A percentile compares a stretch with the other conserved stretches of the same genome.
phyloP scores from a whole-genome alignment of 148 eudicot species.

The Linanthus parryae region DNA sequence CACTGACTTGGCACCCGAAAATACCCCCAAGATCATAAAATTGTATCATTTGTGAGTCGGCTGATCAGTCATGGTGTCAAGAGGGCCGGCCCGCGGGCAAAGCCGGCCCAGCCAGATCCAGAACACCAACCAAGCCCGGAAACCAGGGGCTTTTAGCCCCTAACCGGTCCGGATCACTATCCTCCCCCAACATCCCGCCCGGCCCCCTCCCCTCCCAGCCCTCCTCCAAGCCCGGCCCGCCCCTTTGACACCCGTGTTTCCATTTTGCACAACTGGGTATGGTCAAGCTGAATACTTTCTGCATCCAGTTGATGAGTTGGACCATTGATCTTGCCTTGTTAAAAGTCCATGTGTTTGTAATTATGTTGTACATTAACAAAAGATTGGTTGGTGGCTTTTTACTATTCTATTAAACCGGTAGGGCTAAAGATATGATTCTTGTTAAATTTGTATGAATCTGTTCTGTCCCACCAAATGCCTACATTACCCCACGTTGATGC shows the following conservation, averaged over 20 bases:
- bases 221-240: no score
- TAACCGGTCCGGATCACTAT: no score
- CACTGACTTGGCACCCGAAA: constrained; percentile 32
- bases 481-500: no score
- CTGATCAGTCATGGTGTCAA: background rate
- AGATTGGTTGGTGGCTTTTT: constrained; percentile 14
- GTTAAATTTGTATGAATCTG: constrained; percentile 3
- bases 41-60: background rate
- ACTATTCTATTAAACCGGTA: constrained; percentile 9
- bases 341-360: constrained; percentile 25
- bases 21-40: constrained; percentile 2
- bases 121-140: constrained; percentile 1
- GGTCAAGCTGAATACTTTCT: constrained; percentile 4
- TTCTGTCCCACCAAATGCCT: background rate
- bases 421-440: constrained; percentile 9
- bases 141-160: no score
- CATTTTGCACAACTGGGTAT: constrained; percentile 3
- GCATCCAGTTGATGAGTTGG: constrained; percentile 23
- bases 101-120: background rate
- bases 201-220: no score
- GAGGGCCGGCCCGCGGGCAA: background rate
- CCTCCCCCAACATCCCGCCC: no score
- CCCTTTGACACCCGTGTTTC: constrained; percentile 8
- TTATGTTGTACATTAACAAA: constrained; percentile 33
- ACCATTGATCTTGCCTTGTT: constrained; percentile 17